These are phyloP conservation scores for Nyssa sinensis DNA, from an alignment of 148 eudicot species.

Conservation along the genomic window DNA sequence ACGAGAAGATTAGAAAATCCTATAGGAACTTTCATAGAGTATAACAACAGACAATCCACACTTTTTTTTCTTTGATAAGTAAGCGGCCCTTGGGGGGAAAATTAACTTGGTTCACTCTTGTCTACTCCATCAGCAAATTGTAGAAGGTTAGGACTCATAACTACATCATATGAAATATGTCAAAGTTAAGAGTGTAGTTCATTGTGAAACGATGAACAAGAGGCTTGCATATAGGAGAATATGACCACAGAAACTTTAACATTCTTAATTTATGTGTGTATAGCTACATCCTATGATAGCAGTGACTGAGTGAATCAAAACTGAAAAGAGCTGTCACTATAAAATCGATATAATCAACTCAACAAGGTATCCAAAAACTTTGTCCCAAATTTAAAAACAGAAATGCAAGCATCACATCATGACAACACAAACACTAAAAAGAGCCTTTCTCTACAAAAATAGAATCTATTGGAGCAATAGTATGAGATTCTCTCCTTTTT, in stretches of 20 bases:
- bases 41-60: no score
- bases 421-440: background rate
- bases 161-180: background rate
- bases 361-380: background rate
- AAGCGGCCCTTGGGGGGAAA: no score
- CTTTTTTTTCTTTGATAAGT: no score
- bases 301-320: background rate
- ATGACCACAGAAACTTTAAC: background rate
- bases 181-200: background rate
- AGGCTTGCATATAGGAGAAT: background rate
- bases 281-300: background rate
- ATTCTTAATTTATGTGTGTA: background rate
- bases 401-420: background rate
- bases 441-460: background rate
- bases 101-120: no score
- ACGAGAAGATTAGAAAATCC: background rate
- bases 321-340: background rate
- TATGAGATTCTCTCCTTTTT: slow-evolving; percentile 22
- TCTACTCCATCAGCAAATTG: background rate
- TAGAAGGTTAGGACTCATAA: background rate
- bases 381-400: background rate
- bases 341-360: background rate
- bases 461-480: slow-evolving; percentile 5
- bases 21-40: background rate
- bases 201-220: background rate